Conservation (phyloP, 257 asterid genomes). For the Solanum etuberosum region DNA sequence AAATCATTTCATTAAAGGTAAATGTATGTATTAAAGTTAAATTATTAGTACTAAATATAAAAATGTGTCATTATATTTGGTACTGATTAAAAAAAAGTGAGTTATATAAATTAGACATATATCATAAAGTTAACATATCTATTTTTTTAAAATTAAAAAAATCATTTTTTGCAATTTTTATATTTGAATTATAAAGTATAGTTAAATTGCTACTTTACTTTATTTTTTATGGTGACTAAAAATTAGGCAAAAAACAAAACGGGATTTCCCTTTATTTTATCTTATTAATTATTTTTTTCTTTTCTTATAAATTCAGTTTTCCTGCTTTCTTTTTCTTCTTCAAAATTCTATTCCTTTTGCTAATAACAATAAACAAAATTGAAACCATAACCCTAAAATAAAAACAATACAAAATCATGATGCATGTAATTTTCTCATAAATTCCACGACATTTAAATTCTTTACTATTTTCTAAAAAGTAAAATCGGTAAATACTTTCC, state of each 20-base stretch:
- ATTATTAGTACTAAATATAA: no score
- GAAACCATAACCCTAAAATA: neutral
- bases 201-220: no score
- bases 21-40: no score
- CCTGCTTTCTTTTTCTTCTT: neutral
- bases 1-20: no score
- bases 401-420: neutral
- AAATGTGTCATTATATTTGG: neutral
- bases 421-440: neutral
- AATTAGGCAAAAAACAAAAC: neutral
- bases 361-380: no score
- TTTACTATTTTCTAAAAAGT: neutral
- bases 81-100: no score
- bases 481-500: no score
- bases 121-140: neutral
- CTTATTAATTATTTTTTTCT: neutral
- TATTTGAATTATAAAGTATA: neutral
- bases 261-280: neutral
- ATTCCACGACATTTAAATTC: neutral
- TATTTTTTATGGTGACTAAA: neutral
- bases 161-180: neutral
- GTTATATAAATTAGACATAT: neutral
- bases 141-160: neutral
- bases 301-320: neutral
- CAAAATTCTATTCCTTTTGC: no score